Base-by-base conservation (phyloP, 352 stramenopile species). In the Phytophthora sansomeana region DNA sequence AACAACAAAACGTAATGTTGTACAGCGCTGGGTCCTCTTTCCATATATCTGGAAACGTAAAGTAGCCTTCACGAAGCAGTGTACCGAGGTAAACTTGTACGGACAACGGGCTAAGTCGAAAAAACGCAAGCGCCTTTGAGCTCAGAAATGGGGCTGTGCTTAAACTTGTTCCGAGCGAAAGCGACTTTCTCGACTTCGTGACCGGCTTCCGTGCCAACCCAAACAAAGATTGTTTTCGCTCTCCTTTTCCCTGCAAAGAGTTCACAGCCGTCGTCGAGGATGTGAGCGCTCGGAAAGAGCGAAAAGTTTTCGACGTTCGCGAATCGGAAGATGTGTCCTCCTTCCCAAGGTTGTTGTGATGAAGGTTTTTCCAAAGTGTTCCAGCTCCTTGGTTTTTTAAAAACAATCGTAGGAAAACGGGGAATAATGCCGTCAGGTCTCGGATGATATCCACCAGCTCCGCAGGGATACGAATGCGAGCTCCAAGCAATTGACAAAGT, bases 331-430 rank as follows among this genome's bases (percentile, higher is more conserved):
- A 14, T 8, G 30, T 41, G 14, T 6, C 9, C 0, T 67, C 49
- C 14, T 59, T 63, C 28, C 65, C 52, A 11, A 43, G 21, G 16
- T 75, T 60, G 24, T 63, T 66, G 6, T 64, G 79, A 24, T 82
- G 74, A 35, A 84, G 57, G 9, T 74, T 78, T n/a, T 70, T 86
- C 82, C 82, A 91, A 8, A 91, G 62, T 24, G 78, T 30, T 4
- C 32, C 54, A 7, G 56, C 52, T 11, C 80, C 78, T 41, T 87
- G 68, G 10, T 81, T 75, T 50, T 72, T 77, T 13, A 84, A 28
- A 39, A 91, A 88, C 6, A 85, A 63, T 6, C 52, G 46, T 9
- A 72, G 63, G 30, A 91, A 91, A 10, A 69, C 44, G 0, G 65
- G 65, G 24, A 53, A 72, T 19, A 79, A 39, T 11, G 58, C 56